A percentile compares a stretch with the other conserved stretches of the same genome.
Conservation (phyloP, 306 rosid genomes). For the Macrotyloma uniflorum region DNA sequence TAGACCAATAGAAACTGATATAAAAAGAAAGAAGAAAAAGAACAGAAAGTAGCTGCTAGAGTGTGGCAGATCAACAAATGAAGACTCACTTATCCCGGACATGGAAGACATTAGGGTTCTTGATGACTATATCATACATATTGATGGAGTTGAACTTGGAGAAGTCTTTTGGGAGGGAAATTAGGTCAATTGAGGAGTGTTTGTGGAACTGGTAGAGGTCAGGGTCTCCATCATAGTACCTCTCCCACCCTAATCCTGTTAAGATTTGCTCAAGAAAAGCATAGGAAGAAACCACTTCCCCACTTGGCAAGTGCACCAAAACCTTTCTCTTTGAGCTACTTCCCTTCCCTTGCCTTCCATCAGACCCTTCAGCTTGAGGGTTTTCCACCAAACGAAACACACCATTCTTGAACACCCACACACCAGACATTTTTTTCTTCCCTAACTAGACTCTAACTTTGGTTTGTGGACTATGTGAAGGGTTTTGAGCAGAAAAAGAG, state of each 20-base stretch:
- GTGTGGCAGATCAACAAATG: background rate
- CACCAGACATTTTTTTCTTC: conserved; percentile 70
- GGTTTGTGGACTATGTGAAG: background rate
- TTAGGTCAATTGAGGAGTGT: conserved; percentile 81
- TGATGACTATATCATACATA: conserved; percentile 91
- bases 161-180: conserved; percentile 85
- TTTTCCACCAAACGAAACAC: conserved; percentile 72
- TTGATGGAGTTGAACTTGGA: conserved; percentile 79
- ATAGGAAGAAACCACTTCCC: conserved; percentile 70
- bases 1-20: background rate
- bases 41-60: conserved; percentile 12
- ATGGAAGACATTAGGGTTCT: conserved; percentile 84
- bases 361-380: conserved; percentile 60
- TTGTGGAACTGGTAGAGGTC: conserved; percentile 88
- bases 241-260: conserved; percentile 85
- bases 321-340: conserved; percentile 55
- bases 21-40: background rate
- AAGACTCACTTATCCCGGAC: conserved; percentile 67
- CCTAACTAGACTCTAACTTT: too few relatives aligned
- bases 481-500: background rate
- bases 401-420: conserved; percentile 84
- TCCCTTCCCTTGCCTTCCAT: conserved; percentile 52
- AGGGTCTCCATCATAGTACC: conserved; percentile 87
- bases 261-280: conserved; percentile 63
- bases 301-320: conserved; percentile 73